Base-by-base conservation (phyloP, 306 rosid genomes). In the Ochetophila trinervis region DNA sequence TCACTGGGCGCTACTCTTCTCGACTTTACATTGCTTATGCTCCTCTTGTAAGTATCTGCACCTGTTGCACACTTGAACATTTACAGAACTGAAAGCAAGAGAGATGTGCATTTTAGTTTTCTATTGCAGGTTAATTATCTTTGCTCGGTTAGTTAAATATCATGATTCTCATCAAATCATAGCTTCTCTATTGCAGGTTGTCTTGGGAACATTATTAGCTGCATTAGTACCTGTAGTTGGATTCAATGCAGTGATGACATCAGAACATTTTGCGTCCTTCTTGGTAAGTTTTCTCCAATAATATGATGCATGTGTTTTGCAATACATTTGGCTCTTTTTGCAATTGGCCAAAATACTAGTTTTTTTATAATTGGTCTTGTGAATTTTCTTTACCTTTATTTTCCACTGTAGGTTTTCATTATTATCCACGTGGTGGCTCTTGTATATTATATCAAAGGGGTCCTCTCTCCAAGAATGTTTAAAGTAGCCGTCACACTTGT, bases 171-270 rank as follows among this genome's bases (percentile, higher is more conserved):
- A 37, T 78, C 71, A 68, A 78, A 47, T 72, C 24, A 9, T 64
- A 44, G 17, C 24, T 76, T 68, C 79, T 55, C 22, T 8, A 19
- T 60, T 82, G 80, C 88, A 94, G 99, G 87, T 94, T 74, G 78
- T 94, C 54, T 67, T 94, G 74, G 99, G 99, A 74, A 94, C 99
- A 16, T 74, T 90, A 56, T 76, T 94, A 82, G 99, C 99, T 54
- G 59, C 99, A 12, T 74, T 94, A 84, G 99, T 94, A 49, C 99
- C 99, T 8, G 99, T 94, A 32, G 99, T 94, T 74, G 99, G 99
- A 66, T 94, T 94, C 61, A 94, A 94, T 74, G 99, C 99, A 35
- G 96, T 94, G 49, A 83, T 94, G 93, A 94, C 99, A 56, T 94
- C 99, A 19, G 99, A 94, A 79, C 97, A 94, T 79, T 94, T 94